Percentiles rank a stretch among this genome's conserved stretches.
phyloP scores from a whole-genome alignment of 805 yeast species.

The Grigorovia transvaalensis region DNA sequence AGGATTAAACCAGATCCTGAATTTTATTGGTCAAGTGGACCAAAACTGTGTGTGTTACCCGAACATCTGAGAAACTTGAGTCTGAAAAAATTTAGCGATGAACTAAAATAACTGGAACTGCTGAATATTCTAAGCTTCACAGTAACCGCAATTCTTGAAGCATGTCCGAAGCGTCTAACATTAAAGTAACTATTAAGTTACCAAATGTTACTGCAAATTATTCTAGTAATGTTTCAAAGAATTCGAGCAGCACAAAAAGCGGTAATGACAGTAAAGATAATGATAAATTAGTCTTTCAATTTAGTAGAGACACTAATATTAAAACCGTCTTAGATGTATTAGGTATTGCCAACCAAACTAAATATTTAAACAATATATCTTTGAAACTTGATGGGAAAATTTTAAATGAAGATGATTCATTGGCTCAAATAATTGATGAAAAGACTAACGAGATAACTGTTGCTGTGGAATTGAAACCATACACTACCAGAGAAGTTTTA shows the following conservation, averaged over 20 bases:
- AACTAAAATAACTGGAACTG: neutral
- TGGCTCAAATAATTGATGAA: conserved; percentile 10
- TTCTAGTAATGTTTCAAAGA: conserved; percentile 4
- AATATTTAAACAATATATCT: conserved; percentile 21
- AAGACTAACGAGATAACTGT: conserved; percentile 10
- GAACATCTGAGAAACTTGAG: neutral
- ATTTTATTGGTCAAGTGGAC: no score
- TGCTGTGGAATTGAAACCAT: conserved; percentile 18
- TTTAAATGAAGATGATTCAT: conserved; percentile 11
- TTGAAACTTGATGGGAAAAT: conserved; percentile 12
- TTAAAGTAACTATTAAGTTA: conserved; percentile 15
- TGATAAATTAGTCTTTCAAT: conserved; percentile 16
- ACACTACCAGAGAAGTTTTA: conserved; percentile 23
- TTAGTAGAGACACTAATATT: conserved; percentile 19
- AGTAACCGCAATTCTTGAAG: neutral
- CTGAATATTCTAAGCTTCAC: neutral
- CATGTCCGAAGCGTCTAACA: conserved; percentile 1
- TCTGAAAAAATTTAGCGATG: neutral
- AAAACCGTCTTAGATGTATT: conserved; percentile 20
- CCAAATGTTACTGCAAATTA: conserved; percentile 7
- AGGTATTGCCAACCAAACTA: conserved; percentile 19
- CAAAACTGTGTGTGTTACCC: no score
- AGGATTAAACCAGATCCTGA: no score
- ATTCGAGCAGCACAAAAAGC: conserved; percentile 7
- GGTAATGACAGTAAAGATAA: conserved; percentile 1